Percentiles rank a stretch among this genome's conserved stretches.
Conservation (phyloP, 2,329 filamentous ascomycete genomes). For the Biscogniauxia sp. region DNA sequence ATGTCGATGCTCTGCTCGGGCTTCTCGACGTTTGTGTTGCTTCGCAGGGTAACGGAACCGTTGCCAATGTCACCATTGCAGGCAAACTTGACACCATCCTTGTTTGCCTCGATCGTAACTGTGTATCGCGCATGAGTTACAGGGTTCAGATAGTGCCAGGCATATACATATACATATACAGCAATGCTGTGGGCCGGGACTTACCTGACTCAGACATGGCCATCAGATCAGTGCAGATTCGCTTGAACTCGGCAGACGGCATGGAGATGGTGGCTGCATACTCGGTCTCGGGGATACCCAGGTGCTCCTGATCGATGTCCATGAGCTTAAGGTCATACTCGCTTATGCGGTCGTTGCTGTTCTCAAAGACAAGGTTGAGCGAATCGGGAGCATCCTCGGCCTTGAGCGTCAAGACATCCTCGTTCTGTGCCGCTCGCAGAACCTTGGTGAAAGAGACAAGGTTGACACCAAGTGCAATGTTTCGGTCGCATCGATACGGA, state of each 20-base stretch:
- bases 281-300: constrained; percentile 98
- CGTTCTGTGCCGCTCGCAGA: constrained; percentile 86
- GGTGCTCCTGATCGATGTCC: constrained; percentile 99
- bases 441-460: constrained; percentile 96
- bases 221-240: constrained; percentile 89
- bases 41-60: constrained; percentile 86
- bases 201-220: constrained; percentile 93
- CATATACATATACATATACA: neutral
- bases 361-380: constrained; percentile 95
- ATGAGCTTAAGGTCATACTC: constrained; percentile 99
- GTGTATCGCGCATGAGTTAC: constrained; percentile 13
- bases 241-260: constrained; percentile 86
- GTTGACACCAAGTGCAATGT: constrained; percentile 97
- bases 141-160: neutral
- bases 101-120: constrained; percentile 95
- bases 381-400: constrained; percentile 95
- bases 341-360: constrained; percentile 82
- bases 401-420: constrained; percentile 93
- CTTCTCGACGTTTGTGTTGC: constrained; percentile 87
- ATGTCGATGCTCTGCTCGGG: constrained; percentile 83
- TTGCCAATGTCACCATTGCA: constrained; percentile 95
- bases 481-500: constrained; percentile 96
- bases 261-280: constrained; percentile 89
- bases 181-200: constrained; percentile 30
- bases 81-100: constrained; percentile 95